These are phyloP conservation scores for Scortechinia acanthostroma DNA, from an alignment of 2,329 filamentous ascomycete species.

Conservation along the genomic window DNA sequence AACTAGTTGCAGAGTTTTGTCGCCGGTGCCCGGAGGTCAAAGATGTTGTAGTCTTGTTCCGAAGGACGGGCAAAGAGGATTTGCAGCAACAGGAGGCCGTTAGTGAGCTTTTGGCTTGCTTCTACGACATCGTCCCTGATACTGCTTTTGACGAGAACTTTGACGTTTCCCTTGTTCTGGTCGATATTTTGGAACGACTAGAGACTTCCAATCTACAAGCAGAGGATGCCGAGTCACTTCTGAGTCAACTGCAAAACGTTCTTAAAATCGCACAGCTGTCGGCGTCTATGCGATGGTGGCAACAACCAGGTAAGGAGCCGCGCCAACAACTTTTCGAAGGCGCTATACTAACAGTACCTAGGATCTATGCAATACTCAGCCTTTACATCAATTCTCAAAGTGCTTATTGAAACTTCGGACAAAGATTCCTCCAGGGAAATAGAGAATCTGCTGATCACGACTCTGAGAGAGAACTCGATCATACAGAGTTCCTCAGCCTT, in stretches of 20 bases:
- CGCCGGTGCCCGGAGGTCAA: slow-evolving; percentile 48
- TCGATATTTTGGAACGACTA: slow-evolving; percentile 36
- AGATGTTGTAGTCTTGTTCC: slow-evolving; percentile 42
- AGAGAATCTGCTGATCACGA: not conserved
- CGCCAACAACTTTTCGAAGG: slow-evolving; percentile 21
- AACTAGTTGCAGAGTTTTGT: slow-evolving; percentile 40
- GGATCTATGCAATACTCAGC: slow-evolving; percentile 17
- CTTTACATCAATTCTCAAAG: slow-evolving; percentile 1
- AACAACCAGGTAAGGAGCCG: slow-evolving; percentile 34
- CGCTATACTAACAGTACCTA: slow-evolving; percentile 15
- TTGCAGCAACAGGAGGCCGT: slow-evolving; percentile 45
- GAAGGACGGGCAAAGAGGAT: slow-evolving; percentile 39
- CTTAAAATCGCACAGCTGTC: slow-evolving; percentile 46
- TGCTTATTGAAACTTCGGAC: not conserved
- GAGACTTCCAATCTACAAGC: slow-evolving; percentile 21
- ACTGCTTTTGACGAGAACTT: slow-evolving; percentile 50
- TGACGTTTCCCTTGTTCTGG: slow-evolving; percentile 47
- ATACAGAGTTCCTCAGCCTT: not conserved
- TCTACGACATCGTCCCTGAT: slow-evolving; percentile 45
- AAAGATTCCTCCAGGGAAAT: not conserved
- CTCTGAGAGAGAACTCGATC: not conserved
- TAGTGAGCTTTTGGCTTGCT: slow-evolving; percentile 44
- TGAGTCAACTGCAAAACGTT: slow-evolving; percentile 47
- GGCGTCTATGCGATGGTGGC: slow-evolving; percentile 55
- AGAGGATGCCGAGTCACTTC: slow-evolving; percentile 29